These are phyloP conservation scores for Hanseniaspora singularis DNA, from an alignment of 805 yeast genomes.

Conservation along the genomic window DNA sequence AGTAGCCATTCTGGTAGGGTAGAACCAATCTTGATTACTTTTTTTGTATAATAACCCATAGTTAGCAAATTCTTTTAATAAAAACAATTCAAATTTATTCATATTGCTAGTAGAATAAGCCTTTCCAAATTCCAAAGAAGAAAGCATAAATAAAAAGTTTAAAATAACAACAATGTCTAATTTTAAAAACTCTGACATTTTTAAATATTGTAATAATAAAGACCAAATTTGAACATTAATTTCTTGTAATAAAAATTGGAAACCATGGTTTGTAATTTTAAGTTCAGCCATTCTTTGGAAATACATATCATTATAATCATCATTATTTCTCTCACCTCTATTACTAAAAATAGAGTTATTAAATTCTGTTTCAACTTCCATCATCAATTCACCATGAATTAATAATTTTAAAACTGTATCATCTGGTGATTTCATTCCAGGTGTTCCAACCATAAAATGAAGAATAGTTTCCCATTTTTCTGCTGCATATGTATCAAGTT, in stretches of 20 bases:
- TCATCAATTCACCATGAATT: slow-evolving; percentile 79
- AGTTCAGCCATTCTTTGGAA: slow-evolving; percentile 28
- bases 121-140: slow-evolving; percentile 81
- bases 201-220: slow-evolving; percentile 69
- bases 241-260: slow-evolving; percentile 86
- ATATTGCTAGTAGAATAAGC: slow-evolving; percentile 63
- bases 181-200: slow-evolving; percentile 67
- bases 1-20: slow-evolving; percentile 84
- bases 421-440: slow-evolving; percentile 55
- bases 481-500: slow-evolving; percentile 58
- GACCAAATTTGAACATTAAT: slow-evolving; percentile 94
- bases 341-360: slow-evolving; percentile 19
- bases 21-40: slow-evolving; percentile 50
- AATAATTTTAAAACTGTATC: slow-evolving; percentile 69
- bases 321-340: slow-evolving; percentile 40
- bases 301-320: slow-evolving; percentile 16
- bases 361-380: slow-evolving; percentile 32
- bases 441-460: slow-evolving; percentile 96
- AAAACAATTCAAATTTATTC: slow-evolving; percentile 66
- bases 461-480: slow-evolving; percentile 88
- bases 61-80: slow-evolving; percentile 83
- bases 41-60: slow-evolving; percentile 78
- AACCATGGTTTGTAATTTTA: slow-evolving; percentile 79
- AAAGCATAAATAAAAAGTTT: slow-evolving; percentile 85
- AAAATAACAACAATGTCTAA: slow-evolving; percentile 95